These are phyloP conservation scores for Striga asiatica DNA, from an alignment of 257 asterid genomes.

Conservation along the genomic window DNA sequence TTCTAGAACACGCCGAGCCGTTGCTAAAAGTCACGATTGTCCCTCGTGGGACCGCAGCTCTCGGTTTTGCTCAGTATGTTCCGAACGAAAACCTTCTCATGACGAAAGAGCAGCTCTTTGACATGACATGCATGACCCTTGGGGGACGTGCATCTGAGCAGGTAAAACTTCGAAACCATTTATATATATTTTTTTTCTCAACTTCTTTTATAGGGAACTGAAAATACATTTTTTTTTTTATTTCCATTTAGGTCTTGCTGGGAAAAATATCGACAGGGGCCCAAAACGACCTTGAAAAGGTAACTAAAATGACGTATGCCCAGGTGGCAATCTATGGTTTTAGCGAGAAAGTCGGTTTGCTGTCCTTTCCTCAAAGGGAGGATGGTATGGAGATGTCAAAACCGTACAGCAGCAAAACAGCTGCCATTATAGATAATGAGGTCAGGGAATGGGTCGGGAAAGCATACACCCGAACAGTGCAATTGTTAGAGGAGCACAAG, in stretches of 20 bases:
- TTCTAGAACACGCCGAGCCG: conserved; percentile 79
- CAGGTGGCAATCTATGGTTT: conserved; percentile 83
- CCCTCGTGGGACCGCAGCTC: conserved; percentile 90
- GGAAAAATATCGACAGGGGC: conserved; percentile 95
- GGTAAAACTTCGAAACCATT: conserved; percentile 43
- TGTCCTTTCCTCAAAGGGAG: conserved; percentile 60
- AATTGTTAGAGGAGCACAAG: conserved; percentile 64
- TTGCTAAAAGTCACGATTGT: conserved; percentile 76
- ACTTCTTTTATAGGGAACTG: too few relatives aligned
- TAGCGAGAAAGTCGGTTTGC: conserved; percentile 80
- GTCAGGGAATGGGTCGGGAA: conserved; percentile 66
- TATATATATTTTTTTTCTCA: too few relatives aligned
- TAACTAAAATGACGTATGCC: conserved; percentile 79
- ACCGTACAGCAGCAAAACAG: conserved; percentile 85
- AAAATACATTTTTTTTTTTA: neutral
- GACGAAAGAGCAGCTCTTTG: conserved; percentile 86
- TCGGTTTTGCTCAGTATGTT: conserved; percentile 85
- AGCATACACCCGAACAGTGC: conserved; percentile 52
- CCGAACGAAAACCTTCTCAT: conserved; percentile 68
- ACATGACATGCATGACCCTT: conserved; percentile 83
- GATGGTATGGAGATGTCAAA: conserved; percentile 39
- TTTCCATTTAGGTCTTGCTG: conserved; percentile 44
- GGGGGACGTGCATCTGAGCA: conserved; percentile 97
- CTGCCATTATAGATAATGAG: conserved; percentile 65
- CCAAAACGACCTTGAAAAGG: conserved; percentile 87